phyloP scores from a whole-genome alignment of 1,284 basidiomycete genomes.

The Vanrija pseudolonga region DNA sequence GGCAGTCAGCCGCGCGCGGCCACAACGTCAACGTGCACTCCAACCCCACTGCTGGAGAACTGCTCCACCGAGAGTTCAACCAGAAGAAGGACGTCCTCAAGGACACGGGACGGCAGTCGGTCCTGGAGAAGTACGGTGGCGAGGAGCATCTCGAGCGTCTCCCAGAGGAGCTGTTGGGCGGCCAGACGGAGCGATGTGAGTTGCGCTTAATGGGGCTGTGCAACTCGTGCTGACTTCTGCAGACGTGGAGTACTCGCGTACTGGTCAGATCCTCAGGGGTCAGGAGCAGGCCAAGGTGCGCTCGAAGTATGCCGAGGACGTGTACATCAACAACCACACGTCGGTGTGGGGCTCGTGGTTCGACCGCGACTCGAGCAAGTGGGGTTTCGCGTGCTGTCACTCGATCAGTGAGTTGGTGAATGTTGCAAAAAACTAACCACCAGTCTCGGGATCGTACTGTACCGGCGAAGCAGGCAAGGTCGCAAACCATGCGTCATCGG shows the following conservation, averaged over 20 bases:
- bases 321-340: constrained; percentile 90
- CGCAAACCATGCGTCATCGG: constrained; percentile 67
- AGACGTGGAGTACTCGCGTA: constrained; percentile 90
- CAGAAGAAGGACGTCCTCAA: constrained; percentile 89
- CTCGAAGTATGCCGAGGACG: constrained; percentile 95
- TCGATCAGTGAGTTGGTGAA: constrained; percentile 51
- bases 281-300: constrained; percentile 74
- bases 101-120: constrained; percentile 78
- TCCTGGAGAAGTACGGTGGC: constrained; percentile 88
- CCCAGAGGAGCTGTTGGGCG: constrained; percentile 82
- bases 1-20: constrained; percentile 89
- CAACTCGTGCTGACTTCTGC: neutral
- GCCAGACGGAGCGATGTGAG: constrained; percentile 85
- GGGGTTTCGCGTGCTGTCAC: constrained; percentile 97
- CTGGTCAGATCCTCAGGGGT: constrained; percentile 89
- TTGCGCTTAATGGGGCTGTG: neutral
- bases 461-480: constrained; percentile 82
- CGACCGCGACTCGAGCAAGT: constrained; percentile 63
- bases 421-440: neutral
- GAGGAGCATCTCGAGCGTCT: constrained; percentile 76
- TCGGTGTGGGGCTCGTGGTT: constrained; percentile 97
- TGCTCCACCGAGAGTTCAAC: constrained; percentile 83
- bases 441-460: constrained; percentile 83
- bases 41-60: constrained; percentile 91
- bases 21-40: constrained; percentile 94